These are phyloP conservation scores for Nannizziopsis barbatae DNA, from an alignment of 2,329 filamentous ascomycete genomes.

Conservation along the genomic window DNA sequence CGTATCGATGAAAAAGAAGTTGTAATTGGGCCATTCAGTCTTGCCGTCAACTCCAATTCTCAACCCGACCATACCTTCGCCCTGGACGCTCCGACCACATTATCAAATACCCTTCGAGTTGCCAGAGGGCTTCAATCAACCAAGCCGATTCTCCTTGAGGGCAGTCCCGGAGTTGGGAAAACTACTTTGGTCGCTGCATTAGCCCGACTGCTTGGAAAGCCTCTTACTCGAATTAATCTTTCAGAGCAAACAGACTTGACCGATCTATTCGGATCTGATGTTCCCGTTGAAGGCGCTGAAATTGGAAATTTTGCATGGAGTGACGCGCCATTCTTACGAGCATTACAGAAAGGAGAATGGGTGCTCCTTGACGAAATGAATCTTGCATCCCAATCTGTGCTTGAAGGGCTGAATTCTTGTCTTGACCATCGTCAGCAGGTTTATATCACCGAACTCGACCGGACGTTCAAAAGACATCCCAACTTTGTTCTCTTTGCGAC, in stretches of 20 bases:
- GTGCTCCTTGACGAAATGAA: slow-evolving; percentile 98
- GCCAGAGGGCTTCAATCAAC: slow-evolving; percentile 75
- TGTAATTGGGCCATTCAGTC: slow-evolving; percentile 62
- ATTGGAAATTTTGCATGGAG: slow-evolving; percentile 90
- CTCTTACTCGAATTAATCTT: slow-evolving; percentile 86
- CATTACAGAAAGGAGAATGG: slow-evolving; percentile 96
- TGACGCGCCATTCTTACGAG: slow-evolving; percentile 86
- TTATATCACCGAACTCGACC: slow-evolving; percentile 88
- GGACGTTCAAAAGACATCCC: slow-evolving; percentile 80
- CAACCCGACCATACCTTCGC: slow-evolving; percentile 54
- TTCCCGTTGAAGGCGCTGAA: slow-evolving; percentile 83
- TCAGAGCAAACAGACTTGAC: slow-evolving; percentile 97
- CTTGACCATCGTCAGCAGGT: slow-evolving; percentile 92
- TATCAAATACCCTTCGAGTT: slow-evolving; percentile 80
- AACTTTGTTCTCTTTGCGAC: slow-evolving; percentile 92
- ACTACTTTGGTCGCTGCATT: slow-evolving; percentile 84
- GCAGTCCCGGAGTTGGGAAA: slow-evolving; percentile 96
- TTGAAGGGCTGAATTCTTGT: slow-evolving; percentile 93
- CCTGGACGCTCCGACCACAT: slow-evolving; percentile 80
- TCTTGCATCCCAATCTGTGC: slow-evolving; percentile 85
- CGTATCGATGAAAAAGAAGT: slow-evolving; percentile 44
- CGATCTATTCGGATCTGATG: slow-evolving; percentile 93
- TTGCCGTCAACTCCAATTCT: slow-evolving; percentile 44
- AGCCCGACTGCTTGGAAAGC: slow-evolving; percentile 65
- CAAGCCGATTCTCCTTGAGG: slow-evolving; percentile 89